Evolutionary conservation across 106 monocot genomes (phyloP).

Genomic region (Dendrobium nobile): DNA sequence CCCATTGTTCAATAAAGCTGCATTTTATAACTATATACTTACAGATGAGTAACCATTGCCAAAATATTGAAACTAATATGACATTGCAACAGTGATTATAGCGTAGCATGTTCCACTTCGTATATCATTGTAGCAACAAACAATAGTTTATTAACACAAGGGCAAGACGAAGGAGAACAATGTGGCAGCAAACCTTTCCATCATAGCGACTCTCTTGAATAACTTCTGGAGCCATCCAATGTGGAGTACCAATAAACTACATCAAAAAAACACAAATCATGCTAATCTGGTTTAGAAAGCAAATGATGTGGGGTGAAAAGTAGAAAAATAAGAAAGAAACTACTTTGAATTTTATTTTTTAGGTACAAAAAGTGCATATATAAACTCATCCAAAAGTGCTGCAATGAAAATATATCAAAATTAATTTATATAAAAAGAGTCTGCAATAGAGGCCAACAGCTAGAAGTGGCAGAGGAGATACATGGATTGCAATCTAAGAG

Average conservation of each 20-base stretch:
- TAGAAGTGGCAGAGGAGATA: too few species aligned
- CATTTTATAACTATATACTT: background rate
- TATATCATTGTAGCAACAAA: background rate
- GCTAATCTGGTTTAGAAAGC: too few species aligned
- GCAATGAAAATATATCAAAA: too few species aligned
- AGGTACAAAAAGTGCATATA: too few species aligned
- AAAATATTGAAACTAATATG: background rate
- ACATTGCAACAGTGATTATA: background rate
- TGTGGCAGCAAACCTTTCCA: conserved; percentile 65
- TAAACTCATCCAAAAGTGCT: too few species aligned
- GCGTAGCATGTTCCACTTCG: background rate
- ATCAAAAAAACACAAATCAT: background rate
- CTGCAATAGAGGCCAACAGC: too few species aligned
- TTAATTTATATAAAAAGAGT: too few species aligned
- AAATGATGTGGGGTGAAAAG: too few species aligned
- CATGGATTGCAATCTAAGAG: too few species aligned
- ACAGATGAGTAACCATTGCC: background rate
- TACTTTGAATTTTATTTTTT: too few species aligned
- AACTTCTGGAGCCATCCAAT: conserved; percentile 99
- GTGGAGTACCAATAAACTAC: conserved; percentile 97
- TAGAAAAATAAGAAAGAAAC: too few species aligned
- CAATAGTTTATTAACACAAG: background rate
- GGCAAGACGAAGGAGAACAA: background rate
- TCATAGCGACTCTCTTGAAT: conserved; percentile 99
- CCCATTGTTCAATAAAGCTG: background rate